These are phyloP conservation scores for Gossypium thurberi DNA, from an alignment of 345 rosid species.

Conservation along the genomic window DNA sequence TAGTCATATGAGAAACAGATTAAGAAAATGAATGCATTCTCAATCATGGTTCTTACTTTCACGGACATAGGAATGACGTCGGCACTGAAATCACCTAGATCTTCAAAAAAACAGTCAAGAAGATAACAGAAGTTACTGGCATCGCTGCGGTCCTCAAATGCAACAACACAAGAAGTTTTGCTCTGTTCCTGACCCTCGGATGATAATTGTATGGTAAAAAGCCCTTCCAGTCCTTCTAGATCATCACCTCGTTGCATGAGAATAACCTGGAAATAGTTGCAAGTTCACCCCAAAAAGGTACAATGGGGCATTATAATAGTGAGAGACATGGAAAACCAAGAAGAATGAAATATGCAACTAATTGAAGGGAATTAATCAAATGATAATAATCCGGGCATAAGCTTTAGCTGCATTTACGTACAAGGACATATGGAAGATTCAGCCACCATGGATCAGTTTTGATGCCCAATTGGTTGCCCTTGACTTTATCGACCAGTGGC, in stretches of 20 bases:
- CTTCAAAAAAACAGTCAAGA: constrained; percentile 64
- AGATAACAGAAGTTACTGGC: constrained; percentile 75
- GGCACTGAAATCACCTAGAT: constrained; percentile 52
- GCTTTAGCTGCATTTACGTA: constrained; percentile 23
- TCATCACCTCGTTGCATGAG: constrained; percentile 55
- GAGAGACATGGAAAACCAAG: neutral
- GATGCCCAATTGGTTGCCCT: constrained; percentile 26
- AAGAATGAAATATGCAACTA: neutral
- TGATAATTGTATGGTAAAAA: constrained; percentile 36
- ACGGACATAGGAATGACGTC: constrained; percentile 53
- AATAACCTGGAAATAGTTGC: constrained; percentile 41
- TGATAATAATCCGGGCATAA: neutral
- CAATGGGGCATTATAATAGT: neutral
- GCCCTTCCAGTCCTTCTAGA: constrained; percentile 41
- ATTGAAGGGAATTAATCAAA: neutral
- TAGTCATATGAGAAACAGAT: no score
- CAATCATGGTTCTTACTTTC: constrained; percentile 34
- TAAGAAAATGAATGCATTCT: neutral
- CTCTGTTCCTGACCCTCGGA: constrained; percentile 24
- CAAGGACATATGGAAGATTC: constrained; percentile 67
- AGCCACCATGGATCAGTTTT: constrained; percentile 55
- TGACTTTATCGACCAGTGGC: constrained; percentile 13
- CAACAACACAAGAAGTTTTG: constrained; percentile 38
- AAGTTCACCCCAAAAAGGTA: neutral
- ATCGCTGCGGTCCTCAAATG: constrained; percentile 69